Conservation (phyloP, 108 stramenopile species). For the Cyclotella atomus region DNA sequence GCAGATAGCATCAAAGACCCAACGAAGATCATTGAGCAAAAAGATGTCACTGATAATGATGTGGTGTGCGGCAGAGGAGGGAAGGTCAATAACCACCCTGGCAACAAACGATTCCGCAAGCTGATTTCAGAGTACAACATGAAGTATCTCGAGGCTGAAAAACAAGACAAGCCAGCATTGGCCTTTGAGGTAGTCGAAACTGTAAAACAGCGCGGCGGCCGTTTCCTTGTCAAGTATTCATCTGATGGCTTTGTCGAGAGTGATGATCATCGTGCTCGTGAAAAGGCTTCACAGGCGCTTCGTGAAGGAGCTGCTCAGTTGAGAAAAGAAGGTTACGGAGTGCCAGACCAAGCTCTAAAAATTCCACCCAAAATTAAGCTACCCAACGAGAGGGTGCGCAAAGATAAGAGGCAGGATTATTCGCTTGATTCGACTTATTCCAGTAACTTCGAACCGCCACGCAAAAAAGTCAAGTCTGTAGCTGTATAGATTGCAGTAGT, state of each 20-base stretch:
- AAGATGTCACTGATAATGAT: conserved; percentile 33
- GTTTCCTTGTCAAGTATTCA: conserved; percentile 4
- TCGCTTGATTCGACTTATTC: conserved; percentile 14
- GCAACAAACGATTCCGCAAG: conserved; percentile 46
- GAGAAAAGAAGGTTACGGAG: conserved; percentile 20
- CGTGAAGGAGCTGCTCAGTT: conserved; percentile 54
- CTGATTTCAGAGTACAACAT: conserved; percentile 44
- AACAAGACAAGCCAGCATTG: conserved; percentile 42
- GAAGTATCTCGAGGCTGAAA: conserved; percentile 37
- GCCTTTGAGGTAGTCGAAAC: conserved; percentile 33
- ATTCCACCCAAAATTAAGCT: conserved; percentile 9
- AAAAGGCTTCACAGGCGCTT: conserved; percentile 50
- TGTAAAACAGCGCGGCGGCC: conserved; percentile 32
- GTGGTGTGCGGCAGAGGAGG: conserved; percentile 49
- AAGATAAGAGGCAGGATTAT: neutral
- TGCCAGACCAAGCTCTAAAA: neutral
- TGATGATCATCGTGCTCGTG: conserved; percentile 37
- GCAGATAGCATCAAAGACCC: neutral
- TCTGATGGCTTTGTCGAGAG: conserved; percentile 31
- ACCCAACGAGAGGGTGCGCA: conserved; percentile 19
- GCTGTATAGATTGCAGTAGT: neutral
- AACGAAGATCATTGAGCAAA: conserved; percentile 1
- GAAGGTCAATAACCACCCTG: conserved; percentile 45
- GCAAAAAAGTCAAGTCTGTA: conserved; percentile 25
- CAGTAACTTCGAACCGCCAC: conserved; percentile 36